These are phyloP conservation scores for Oidiodendron maius DNA, from an alignment of 495 filamentous ascomycete genomes.

Conservation along the genomic window DNA sequence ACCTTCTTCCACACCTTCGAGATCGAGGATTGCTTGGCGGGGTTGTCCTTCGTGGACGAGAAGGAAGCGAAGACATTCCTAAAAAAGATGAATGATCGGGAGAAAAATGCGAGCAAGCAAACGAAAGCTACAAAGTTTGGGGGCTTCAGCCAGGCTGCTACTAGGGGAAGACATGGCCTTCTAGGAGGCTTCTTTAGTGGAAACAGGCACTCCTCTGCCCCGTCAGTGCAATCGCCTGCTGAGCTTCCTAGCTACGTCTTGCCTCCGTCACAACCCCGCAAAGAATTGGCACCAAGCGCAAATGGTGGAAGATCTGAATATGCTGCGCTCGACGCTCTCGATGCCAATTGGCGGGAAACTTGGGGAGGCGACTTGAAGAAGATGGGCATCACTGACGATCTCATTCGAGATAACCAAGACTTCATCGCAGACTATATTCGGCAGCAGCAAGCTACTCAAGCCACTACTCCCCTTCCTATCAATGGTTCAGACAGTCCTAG, in stretches of 20 bases:
- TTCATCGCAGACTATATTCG: conserved; percentile 92
- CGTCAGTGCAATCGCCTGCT: conserved; percentile 39
- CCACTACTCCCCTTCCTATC: conserved; percentile 16
- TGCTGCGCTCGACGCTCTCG: conserved; percentile 70
- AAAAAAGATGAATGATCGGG: conserved; percentile 90
- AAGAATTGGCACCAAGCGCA: conserved; percentile 32
- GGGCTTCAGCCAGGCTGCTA: conserved; percentile 43
- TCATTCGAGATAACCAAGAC: conserved; percentile 86
- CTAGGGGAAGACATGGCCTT: conserved; percentile 32
- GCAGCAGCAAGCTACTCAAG: conserved; percentile 60
- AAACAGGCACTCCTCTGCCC: conserved; percentile 60
- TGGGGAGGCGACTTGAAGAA: conserved; percentile 69
- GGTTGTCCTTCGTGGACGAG: conserved; percentile 87
- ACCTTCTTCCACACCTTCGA: conserved; percentile 98
- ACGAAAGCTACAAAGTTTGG: conserved; percentile 75
- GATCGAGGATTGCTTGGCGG: conserved; percentile 83
- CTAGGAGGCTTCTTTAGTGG: conserved; percentile 65
- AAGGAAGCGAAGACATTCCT: conserved; percentile 93
- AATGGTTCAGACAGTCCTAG: conserved; percentile 40
- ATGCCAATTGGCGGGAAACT: conserved; percentile 79
- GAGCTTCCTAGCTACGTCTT: conserved; percentile 42
- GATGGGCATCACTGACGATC: conserved; percentile 90
- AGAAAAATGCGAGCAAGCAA: conserved; percentile 86
- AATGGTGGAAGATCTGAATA: conserved; percentile 43
- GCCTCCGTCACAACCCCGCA: conserved; percentile 35